phyloP scores from a whole-genome alignment of 1,284 basidiomycete genomes.

The Amylostereum areolatum region DNA sequence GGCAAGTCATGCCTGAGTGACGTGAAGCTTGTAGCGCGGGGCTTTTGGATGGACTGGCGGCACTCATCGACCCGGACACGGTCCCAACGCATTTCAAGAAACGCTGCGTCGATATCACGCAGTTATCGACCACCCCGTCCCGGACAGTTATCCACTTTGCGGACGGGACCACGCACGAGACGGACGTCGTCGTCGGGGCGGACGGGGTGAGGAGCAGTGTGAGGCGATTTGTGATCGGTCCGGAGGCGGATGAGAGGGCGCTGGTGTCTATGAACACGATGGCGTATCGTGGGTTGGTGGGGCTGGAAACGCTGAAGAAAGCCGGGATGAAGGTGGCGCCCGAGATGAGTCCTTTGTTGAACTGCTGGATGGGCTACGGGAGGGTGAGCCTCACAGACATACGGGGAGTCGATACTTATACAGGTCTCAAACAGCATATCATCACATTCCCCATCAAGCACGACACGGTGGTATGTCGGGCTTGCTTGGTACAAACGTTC shows the following conservation, averaged over 20 bases:
- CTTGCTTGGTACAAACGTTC: too few species aligned
- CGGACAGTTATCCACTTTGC: constrained; percentile 33
- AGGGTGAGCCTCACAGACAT: too few species aligned
- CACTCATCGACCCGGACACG: constrained; percentile 32
- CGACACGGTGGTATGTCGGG: constrained; percentile 29
- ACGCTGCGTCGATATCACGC: constrained; percentile 36
- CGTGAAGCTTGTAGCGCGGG: constrained; percentile 28
- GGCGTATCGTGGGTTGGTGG: constrained; percentile 42
- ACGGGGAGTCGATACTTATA: background rate
- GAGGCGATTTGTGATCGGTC: constrained; percentile 29
- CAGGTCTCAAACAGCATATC: constrained; percentile 37
- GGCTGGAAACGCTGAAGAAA: constrained; percentile 27
- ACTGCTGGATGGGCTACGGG: constrained; percentile 34
- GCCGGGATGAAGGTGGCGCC: constrained; percentile 36
- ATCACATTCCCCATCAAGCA: constrained; percentile 51
- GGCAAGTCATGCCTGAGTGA: background rate
- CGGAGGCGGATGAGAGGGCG: constrained; percentile 16
- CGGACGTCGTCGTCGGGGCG: constrained; percentile 48
- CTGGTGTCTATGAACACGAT: constrained; percentile 38
- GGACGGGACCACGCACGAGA: constrained; percentile 38
- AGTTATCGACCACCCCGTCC: constrained; percentile 16
- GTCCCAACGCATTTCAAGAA: constrained; percentile 40
- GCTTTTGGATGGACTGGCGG: constrained; percentile 43
- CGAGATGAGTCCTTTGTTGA: constrained; percentile 24
- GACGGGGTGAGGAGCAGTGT: constrained; percentile 47